A percentile compares a stretch with the other conserved stretches of the same genome.
phyloP scores from a whole-genome alignment of 768 basidiomycete species.

The Podaxis sp. region DNA sequence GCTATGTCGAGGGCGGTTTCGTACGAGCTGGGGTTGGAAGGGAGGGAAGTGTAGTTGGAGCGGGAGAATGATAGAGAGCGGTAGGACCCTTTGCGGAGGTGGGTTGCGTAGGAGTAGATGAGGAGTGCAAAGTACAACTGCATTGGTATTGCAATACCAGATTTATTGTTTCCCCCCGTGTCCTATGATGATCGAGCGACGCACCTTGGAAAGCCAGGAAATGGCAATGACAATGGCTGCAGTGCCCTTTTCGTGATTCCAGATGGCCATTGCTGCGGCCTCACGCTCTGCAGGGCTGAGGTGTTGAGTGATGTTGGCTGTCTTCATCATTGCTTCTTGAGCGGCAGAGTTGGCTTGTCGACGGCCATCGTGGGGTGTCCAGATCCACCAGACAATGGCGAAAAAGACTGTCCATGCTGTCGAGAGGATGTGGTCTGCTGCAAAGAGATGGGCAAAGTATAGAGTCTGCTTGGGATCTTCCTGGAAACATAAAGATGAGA shows the following conservation, averaged over 20 bases:
- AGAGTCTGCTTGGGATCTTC: constrained; percentile 85
- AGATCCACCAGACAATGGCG: constrained; percentile 86
- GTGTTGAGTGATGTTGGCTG: constrained; percentile 45
- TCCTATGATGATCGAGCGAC: constrained; percentile 20
- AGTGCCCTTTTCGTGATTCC: constrained; percentile 86
- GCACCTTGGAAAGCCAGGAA: constrained; percentile 88
- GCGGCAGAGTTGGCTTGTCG: constrained; percentile 81
- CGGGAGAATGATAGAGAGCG: constrained; percentile 69
- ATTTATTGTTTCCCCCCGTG: not conserved
- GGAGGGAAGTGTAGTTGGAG: constrained; percentile 30
- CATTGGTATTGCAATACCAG: not conserved
- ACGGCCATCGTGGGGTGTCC: constrained; percentile 88
- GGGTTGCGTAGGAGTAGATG: constrained; percentile 90
- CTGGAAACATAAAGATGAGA: constrained; percentile 38
- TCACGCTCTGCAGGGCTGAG: constrained; percentile 67
- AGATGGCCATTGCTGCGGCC: constrained; percentile 75
- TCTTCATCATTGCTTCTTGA: constrained; percentile 80
- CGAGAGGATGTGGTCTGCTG: constrained; percentile 86
- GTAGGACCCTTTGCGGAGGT: constrained; percentile 90
- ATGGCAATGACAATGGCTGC: constrained; percentile 74
- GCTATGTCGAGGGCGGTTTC: constrained; percentile 30
- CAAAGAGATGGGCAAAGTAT: constrained; percentile 90
- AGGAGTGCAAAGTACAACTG: constrained; percentile 90
- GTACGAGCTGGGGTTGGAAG: constrained; percentile 30
- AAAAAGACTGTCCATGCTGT: constrained; percentile 94